phyloP scores from a whole-genome alignment of 2,329 filamentous ascomycete species.

The Claviceps cyperi region DNA sequence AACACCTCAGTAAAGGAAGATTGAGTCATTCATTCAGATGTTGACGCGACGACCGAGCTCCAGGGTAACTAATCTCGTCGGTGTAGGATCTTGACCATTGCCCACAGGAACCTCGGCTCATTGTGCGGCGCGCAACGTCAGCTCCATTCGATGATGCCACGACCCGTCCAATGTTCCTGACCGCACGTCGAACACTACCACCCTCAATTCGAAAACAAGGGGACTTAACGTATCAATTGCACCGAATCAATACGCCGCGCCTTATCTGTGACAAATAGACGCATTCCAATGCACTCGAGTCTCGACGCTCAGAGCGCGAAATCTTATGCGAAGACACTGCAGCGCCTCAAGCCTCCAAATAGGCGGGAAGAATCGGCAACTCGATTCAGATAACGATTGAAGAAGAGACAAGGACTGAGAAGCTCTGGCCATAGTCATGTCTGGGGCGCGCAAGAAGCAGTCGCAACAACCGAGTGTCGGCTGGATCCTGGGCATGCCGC shows the following conservation, averaged over 20 bases:
- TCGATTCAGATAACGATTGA: background rate
- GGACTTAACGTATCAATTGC: background rate
- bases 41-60: background rate
- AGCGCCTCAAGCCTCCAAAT: background rate
- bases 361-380: background rate
- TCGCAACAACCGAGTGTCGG: background rate
- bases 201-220: background rate
- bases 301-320: background rate
- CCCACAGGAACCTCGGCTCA: background rate
- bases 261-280: background rate
- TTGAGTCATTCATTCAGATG: background rate
- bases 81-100: background rate
- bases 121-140: background rate
- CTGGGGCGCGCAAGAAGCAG: background rate
- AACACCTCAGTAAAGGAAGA: too few relatives aligned
- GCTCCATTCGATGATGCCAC: background rate
- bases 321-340: background rate
- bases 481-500: constrained; percentile 23
- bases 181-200: background rate
- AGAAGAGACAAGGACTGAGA: background rate
- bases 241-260: background rate
- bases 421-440: background rate
- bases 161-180: background rate
- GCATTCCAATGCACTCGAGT: too few relatives aligned
- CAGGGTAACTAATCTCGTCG: background rate